Evolutionary conservation across 2,329 filamentous ascomycete species (phyloP), one percentile per base, ranked within the genome.

Genomic region (Gnomoniopsis smithogilvyi): DNA sequence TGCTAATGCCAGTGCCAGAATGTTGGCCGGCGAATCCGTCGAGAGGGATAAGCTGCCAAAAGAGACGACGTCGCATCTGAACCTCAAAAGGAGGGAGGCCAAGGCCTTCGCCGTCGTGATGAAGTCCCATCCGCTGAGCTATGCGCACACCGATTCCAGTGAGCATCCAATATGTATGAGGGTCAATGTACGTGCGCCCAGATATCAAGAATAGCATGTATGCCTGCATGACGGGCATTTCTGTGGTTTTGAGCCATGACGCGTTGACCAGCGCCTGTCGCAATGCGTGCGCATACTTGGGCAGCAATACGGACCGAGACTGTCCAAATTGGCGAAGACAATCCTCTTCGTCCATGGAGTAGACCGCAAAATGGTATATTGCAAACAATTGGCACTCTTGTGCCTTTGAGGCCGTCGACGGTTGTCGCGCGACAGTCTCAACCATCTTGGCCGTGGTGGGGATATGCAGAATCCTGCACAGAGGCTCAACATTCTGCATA

Each of bases 161-260:
- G 30, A 79, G 69, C 50, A 79, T 77, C 79, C 80, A 84, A 54
- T 78, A 77, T 0, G 77, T 77, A 43, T 80, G 75, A 14, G 76
- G 72, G 60, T 81, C 79, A 45, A 56, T n/a, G 33, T 15, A 51
- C 12, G 33, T 8, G 1, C 53, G 58, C 33, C 47, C 50, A 33
- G 48, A 47, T 34, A 60, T 36, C 8, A 84, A 67, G 54, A 78
- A 81, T 0, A 85, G 69, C 0, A 80, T 70, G 49, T 80, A 77
- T 0, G 80, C 80, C 69, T 85, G 82, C 17, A 85, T 65, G 1
- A 83, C 75, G n/a, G 75, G 70, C n/a, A 83, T 63, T 50, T 82
- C 79, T 0, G 78, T 80, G 0, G 80, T 79, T 26, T 75, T 76
- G 7, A 85, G 70, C 46, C 82, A 80, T 1, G 74, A 75, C 0